Percentiles rank a stretch among this genome's conserved stretches.
These are phyloP conservation scores for Suhomyces ambrosiae DNA, from an alignment of 1,139 yeast species.

Conservation along the genomic window DNA sequence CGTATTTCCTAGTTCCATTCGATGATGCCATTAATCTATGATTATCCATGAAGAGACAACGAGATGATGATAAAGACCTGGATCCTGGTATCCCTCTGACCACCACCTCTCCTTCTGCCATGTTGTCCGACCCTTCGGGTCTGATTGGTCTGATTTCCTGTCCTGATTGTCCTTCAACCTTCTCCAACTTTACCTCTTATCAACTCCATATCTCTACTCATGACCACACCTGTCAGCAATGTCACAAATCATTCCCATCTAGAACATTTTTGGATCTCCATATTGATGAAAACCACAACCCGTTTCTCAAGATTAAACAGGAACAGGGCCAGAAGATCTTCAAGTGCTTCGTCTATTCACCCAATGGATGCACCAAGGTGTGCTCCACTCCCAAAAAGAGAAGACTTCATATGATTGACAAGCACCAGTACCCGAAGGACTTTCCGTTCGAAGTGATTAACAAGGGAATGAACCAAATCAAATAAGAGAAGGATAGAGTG, in stretches of 20 bases:
- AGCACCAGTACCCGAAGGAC: constrained; percentile 51
- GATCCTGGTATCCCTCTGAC: background rate
- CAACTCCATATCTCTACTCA: constrained; percentile 13
- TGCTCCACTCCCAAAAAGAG: constrained; percentile 39
- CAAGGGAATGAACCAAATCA: constrained; percentile 14
- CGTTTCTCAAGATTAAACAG: constrained; percentile 38
- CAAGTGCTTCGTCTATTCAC: constrained; percentile 35
- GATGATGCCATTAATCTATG: too few relatives aligned
- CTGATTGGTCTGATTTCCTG: too few relatives aligned
- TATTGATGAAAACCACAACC: constrained; percentile 56
- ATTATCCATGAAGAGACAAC: constrained; percentile 3
- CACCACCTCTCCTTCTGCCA: too few relatives aligned
- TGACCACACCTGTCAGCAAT: constrained; percentile 37
- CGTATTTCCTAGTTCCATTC: too few relatives aligned
- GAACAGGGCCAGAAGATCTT: constrained; percentile 44
- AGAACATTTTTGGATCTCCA: constrained; percentile 45
- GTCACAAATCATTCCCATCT: constrained; percentile 46
- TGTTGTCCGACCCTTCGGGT: too few relatives aligned
- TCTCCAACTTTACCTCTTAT: constrained; percentile 9
- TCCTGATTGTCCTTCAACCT: constrained; percentile 6
- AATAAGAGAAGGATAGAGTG: too few relatives aligned
- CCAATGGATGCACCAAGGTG: constrained; percentile 34
- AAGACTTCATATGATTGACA: constrained; percentile 47
- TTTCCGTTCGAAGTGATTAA: constrained; percentile 44
- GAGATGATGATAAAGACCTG: constrained; percentile 3